Base-by-base conservation (phyloP, 2,329 filamentous ascomycete species). In the Didymella keratinophila region DNA sequence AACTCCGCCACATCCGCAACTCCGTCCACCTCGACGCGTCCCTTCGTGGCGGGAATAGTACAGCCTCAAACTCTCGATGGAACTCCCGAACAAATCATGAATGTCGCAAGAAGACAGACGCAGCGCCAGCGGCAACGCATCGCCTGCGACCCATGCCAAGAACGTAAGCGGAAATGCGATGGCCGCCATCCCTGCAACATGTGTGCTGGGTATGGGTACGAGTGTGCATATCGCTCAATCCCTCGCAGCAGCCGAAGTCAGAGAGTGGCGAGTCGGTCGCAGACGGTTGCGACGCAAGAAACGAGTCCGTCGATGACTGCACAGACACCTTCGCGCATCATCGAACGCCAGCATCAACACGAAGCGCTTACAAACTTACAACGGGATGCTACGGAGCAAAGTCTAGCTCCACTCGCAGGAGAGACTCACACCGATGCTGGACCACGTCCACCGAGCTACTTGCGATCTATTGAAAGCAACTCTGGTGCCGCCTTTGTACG, bases 181-280 rank as follows among this genome's bases (percentile, higher is more conserved):
- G 51, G 51, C 20, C 20, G 5, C 11, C 51, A 43, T 3, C 51
- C 51, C 2, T 54, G 51, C 43, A 34, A 39, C 25, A 54, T 54
- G 51, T 54, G 51, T 25, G 11, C 46, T 18, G 51, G 51, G 5
- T 54, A 54, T 47, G 51, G 51, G 25, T 54, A 54, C 20, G 51
- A 54, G 12, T 54, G 51, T 36, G 39, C 18, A 2, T 54, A 54
- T 34, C 51, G 51, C 9, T 46, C 51, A 11, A 42, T 27, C 2
- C 51, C 51, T 23, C 51, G 51, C 20, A 47, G 34, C 39, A 43
- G 51, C 20, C 43, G 28, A 54, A 54, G 43, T 9, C 51, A 34
- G 20, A 21, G 20, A 32, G 18, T 20, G 18, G 23, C 34, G 14
- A 25, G 25, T 25, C 34, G 25, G n/a, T 14, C 51, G 25, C 32